Conservation (phyloP, 2,329 filamentous ascomycete species). For the Lanzia echinophila region DNA sequence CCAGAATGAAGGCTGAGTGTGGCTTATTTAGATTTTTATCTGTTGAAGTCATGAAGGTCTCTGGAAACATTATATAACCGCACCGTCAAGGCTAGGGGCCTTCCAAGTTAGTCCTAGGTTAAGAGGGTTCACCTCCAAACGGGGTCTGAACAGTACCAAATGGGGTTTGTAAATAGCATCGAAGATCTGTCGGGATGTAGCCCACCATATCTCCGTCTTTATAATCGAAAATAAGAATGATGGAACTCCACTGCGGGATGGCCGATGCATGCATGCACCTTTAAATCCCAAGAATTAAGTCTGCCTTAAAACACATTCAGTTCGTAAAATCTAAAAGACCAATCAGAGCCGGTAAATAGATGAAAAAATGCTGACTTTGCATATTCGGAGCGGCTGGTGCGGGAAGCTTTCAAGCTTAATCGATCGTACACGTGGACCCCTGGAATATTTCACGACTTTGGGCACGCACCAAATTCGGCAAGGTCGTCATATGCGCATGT, state of each 20-base stretch:
- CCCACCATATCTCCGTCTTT: not conserved
- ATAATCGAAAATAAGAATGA: not conserved
- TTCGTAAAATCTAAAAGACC: not conserved
- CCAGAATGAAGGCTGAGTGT: too few relatives aligned
- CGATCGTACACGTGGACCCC: not conserved
- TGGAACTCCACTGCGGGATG: not conserved
- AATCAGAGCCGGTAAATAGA: not conserved
- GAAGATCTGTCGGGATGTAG: not conserved
- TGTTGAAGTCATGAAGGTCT: too few relatives aligned
- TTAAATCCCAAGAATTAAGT: not conserved
- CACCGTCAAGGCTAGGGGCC: too few relatives aligned
- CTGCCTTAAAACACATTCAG: not conserved
- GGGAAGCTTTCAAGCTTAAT: not conserved
- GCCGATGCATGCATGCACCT: constrained; percentile 6
- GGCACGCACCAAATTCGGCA: constrained; percentile 1
- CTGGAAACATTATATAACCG: too few relatives aligned
- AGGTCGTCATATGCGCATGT: not conserved
- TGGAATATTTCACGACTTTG: too few relatives aligned
- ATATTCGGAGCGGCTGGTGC: not conserved
- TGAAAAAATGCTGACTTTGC: constrained; percentile 2
- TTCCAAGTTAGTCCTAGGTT: too few relatives aligned
- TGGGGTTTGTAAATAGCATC: not conserved
- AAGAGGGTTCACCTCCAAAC: too few relatives aligned
- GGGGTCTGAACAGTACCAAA: too few relatives aligned
- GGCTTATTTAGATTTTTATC: too few relatives aligned